A percentile compares a stretch with the other conserved stretches of the same genome.
Conservation (phyloP, 1,284 basidiomycete genomes). For the Cryptococcus depauperatus region DNA sequence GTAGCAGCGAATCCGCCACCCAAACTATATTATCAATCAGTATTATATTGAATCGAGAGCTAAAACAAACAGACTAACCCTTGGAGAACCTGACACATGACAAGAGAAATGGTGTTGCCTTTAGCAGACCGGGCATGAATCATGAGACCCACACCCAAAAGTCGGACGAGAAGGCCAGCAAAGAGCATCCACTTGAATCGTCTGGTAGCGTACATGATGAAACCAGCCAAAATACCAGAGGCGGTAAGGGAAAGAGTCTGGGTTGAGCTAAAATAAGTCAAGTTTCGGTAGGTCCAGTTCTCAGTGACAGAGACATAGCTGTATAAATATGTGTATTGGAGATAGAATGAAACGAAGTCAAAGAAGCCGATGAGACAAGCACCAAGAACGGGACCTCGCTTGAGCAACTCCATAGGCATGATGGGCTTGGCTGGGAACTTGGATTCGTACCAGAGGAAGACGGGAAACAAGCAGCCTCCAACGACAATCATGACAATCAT, state of each 20-base stretch:
- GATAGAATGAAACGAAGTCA: slow-evolving; percentile 58
- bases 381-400: slow-evolving; percentile 55
- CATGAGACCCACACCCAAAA: slow-evolving; percentile 64
- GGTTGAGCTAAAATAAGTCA: slow-evolving; percentile 40
- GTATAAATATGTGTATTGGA: slow-evolving; percentile 39
- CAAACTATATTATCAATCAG: slow-evolving; percentile 7
- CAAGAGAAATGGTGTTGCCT: slow-evolving; percentile 45
- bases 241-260: slow-evolving; percentile 43
- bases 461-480: slow-evolving; percentile 44
- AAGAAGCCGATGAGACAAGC: slow-evolving; percentile 60
- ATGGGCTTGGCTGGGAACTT: slow-evolving; percentile 46
- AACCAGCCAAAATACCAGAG: slow-evolving; percentile 47
- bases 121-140: slow-evolving; percentile 60
- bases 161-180: slow-evolving; percentile 58
- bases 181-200: slow-evolving; percentile 56
- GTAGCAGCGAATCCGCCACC: slow-evolving; percentile 60
- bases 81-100: slow-evolving; percentile 53
- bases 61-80: slow-evolving; percentile 13
- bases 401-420: slow-evolving; percentile 52
- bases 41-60: background rate
- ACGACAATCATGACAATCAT: slow-evolving; percentile 45
- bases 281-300: slow-evolving; percentile 30
- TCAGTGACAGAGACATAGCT: slow-evolving; percentile 39
- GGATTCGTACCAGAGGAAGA: slow-evolving; percentile 46
- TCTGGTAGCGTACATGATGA: slow-evolving; percentile 43